Evolutionary conservation across 768 basidiomycete species (phyloP).

Genomic region (Termitomyces sp.): DNA sequence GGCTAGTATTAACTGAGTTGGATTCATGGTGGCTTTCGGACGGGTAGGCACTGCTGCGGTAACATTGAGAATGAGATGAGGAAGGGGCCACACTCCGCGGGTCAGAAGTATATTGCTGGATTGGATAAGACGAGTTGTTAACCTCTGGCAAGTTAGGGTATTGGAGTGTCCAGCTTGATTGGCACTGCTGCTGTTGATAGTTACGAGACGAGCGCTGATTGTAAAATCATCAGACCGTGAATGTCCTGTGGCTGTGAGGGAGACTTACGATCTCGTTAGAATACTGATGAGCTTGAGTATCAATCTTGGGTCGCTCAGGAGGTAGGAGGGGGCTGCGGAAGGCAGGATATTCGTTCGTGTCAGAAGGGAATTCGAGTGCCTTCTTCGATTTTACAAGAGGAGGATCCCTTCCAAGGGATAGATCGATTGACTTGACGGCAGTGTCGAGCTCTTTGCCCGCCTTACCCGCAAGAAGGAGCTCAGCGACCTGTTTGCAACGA

Average conservation of each 20-base stretch:
- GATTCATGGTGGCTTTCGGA: neutral
- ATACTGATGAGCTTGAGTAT: constrained; percentile 1
- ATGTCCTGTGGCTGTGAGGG: neutral
- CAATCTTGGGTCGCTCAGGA: constrained; percentile 7
- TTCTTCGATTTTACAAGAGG: constrained; percentile 8
- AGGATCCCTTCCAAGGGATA: constrained; percentile 11
- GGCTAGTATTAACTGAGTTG: neutral
- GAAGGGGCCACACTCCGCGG: neutral
- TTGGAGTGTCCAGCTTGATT: constrained; percentile 6
- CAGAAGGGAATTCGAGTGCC: neutral
- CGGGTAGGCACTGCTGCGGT: constrained; percentile 1
- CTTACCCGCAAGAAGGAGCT: constrained; percentile 49
- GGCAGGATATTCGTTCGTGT: constrained; percentile 16
- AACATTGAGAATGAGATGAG: constrained; percentile 4
- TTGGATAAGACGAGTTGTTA: neutral
- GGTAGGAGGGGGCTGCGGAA: constrained; percentile 31
- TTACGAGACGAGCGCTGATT: neutral
- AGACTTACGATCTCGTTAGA: constrained; percentile 4
- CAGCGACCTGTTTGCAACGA: constrained; percentile 49
- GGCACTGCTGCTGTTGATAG: constrained; percentile 2
- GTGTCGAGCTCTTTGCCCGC: constrained; percentile 43
- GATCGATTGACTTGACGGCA: constrained; percentile 36
- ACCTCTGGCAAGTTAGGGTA: neutral
- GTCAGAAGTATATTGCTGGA: constrained; percentile 4
- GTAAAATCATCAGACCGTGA: neutral